phyloP scores from a whole-genome alignment of 495 filamentous ascomycete genomes.

The Aspergillus leporis region DNA sequence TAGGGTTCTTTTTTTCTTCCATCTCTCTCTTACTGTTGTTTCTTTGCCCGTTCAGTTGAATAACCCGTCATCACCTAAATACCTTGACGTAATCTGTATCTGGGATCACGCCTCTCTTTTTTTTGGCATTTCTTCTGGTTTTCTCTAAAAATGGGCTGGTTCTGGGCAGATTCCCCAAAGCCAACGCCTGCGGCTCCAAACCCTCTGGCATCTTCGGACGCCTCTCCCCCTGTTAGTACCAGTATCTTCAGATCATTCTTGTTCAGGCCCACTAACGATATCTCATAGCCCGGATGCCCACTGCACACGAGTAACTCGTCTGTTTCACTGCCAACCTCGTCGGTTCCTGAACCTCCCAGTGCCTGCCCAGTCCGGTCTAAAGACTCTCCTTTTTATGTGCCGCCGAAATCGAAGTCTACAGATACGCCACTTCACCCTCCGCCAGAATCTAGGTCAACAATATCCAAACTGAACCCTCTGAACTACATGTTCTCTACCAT shows the following conservation, averaged over 20 bases:
- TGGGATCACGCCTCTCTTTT: too few species aligned
- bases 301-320: slow-evolving; percentile 72
- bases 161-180: slow-evolving; percentile 79
- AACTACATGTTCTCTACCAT: slow-evolving; percentile 94
- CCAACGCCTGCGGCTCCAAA: slow-evolving; percentile 44
- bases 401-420: slow-evolving; percentile 29
- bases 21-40: too few species aligned
- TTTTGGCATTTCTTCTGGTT: too few species aligned
- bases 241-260: neutral
- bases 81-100: too few species aligned
- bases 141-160: slow-evolving; percentile 80
- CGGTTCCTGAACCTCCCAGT: slow-evolving; percentile 41
- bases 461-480: slow-evolving; percentile 83
- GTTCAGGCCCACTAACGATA: slow-evolving; percentile 32
- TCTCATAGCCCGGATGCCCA: slow-evolving; percentile 76
- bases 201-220: slow-evolving; percentile 37
- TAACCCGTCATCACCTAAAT: too few species aligned
- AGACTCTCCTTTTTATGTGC: slow-evolving; percentile 44
- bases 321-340: slow-evolving; percentile 44
- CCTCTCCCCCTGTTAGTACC: slow-evolving; percentile 69
- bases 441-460: slow-evolving; percentile 38
- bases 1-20: too few species aligned
- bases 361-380: slow-evolving; percentile 54
- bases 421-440: slow-evolving; percentile 28
- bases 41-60: too few species aligned